Conservation (phyloP, 1,284 basidiomycete genomes). For the Fomitopsis schrenkii region DNA sequence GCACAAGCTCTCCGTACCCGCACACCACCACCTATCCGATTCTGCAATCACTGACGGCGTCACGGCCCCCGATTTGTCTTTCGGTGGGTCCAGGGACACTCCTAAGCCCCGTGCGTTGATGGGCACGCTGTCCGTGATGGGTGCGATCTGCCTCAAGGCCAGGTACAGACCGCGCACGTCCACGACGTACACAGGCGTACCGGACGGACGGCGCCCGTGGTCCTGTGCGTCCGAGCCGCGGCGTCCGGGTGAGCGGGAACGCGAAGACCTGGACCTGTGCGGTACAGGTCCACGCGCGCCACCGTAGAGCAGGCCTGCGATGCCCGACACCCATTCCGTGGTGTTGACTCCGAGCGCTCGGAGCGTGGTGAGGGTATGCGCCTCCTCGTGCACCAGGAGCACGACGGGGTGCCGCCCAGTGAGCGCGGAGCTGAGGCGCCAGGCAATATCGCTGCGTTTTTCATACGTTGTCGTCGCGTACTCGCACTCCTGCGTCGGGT, state of each 20-base stretch:
- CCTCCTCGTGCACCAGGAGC: slow-evolving; percentile 26
- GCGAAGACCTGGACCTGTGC: slow-evolving; percentile 3
- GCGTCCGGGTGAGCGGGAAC: slow-evolving; percentile 24
- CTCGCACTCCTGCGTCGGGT: slow-evolving; percentile 15
- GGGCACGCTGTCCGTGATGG: slow-evolving; percentile 7
- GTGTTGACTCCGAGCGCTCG: slow-evolving; percentile 21
- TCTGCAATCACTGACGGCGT: slow-evolving; percentile 10
- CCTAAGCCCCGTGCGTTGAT: slow-evolving; percentile 14
- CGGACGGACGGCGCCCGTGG: slow-evolving; percentile 6
- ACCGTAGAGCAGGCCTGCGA: slow-evolving; percentile 20
- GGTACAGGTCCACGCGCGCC: neutral
- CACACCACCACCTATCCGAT: slow-evolving; percentile 23
- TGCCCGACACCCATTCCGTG: slow-evolving; percentile 17
- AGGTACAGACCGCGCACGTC: slow-evolving; percentile 26
- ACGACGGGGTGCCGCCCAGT: slow-evolving; percentile 9
- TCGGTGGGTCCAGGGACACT: slow-evolving; percentile 8
- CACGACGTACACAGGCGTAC: slow-evolving; percentile 23
- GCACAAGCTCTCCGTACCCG: slow-evolving; percentile 33
- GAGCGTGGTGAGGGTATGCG: slow-evolving; percentile 16
- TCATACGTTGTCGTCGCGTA: neutral
- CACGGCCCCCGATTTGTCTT: slow-evolving; percentile 5
- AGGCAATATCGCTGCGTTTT: neutral
- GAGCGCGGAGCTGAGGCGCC: neutral
- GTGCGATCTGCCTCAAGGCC: slow-evolving; percentile 17
- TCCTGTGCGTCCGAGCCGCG: slow-evolving; percentile 3